Conservation (phyloP, 768 basidiomycete genomes). For the Postia placenta region DNA sequence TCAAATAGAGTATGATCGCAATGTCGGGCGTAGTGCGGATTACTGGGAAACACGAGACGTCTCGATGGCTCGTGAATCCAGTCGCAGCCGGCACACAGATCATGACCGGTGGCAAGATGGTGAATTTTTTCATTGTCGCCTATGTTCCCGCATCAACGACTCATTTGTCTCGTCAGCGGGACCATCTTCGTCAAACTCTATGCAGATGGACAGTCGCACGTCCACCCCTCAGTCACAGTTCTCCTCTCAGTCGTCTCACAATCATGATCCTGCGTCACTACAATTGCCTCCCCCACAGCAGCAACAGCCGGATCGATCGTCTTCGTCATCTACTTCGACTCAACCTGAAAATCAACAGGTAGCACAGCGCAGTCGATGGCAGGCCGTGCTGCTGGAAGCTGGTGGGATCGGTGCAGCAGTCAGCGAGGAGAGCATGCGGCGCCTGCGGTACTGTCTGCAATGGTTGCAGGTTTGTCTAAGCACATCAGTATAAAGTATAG, state of each 20-base stretch:
- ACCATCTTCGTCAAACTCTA: not conserved
- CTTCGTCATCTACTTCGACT: not conserved
- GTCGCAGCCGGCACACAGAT: slow-evolving; percentile 4
- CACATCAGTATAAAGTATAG: no score
- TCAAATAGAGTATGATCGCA: slow-evolving; percentile 2
- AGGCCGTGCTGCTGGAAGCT: slow-evolving; percentile 77
- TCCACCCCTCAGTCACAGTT: slow-evolving; percentile 10
- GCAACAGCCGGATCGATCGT: not conserved
- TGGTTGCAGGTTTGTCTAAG: slow-evolving; percentile 70
- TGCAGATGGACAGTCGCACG: slow-evolving; percentile 9
- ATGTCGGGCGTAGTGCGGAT: not conserved
- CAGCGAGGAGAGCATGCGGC: slow-evolving; percentile 86
- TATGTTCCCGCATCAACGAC: no score
- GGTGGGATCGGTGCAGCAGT: slow-evolving; percentile 84
- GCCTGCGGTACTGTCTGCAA: slow-evolving; percentile 78
- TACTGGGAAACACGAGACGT: slow-evolving; percentile 11
- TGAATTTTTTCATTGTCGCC: slow-evolving; percentile 1
- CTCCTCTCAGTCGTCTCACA: not conserved
- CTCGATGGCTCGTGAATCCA: slow-evolving; percentile 10
- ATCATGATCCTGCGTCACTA: not conserved
- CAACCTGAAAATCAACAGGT: slow-evolving; percentile 39
- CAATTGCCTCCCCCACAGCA: not conserved
- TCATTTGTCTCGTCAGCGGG: not conserved
- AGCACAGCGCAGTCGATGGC: slow-evolving; percentile 76
- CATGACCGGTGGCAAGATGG: slow-evolving; percentile 6